Percentiles rank a stretch among this genome's conserved stretches.
Evolutionary conservation across 495 filamentous ascomycete species (phyloP).

Genomic region (Aspergillus steynii): DNA sequence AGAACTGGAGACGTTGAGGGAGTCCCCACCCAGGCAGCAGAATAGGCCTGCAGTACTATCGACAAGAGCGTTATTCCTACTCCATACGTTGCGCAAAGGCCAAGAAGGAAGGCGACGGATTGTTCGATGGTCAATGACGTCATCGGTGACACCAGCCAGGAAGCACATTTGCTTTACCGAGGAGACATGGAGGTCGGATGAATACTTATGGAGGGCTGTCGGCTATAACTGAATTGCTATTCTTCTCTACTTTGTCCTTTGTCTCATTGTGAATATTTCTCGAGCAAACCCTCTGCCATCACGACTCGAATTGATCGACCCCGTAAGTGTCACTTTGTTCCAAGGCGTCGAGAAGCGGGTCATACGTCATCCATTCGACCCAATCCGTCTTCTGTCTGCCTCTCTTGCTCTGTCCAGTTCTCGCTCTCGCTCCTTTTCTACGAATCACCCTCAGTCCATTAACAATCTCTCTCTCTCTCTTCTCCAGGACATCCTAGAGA

Average conservation of each 20-base stretch:
- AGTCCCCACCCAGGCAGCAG: too few species aligned
- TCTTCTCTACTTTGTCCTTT: too few species aligned
- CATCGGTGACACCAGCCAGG: constrained; percentile 7
- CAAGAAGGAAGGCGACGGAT: neutral
- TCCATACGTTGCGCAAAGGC: neutral
- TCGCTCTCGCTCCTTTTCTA: neutral
- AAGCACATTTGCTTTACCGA: neutral
- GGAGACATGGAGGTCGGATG: neutral
- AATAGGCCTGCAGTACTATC: too few species aligned
- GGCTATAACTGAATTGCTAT: too few species aligned
- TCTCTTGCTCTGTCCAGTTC: neutral
- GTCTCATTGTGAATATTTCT: too few species aligned
- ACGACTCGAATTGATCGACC: too few species aligned
- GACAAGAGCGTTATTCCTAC: too few species aligned
- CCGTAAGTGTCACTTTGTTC: too few species aligned
- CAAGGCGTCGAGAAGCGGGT: neutral
- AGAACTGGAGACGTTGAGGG: neutral
- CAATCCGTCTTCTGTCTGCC: neutral
- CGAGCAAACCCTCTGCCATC: too few species aligned
- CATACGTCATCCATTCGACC: neutral
- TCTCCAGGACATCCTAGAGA: neutral
- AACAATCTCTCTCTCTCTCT: neutral
- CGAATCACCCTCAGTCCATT: neutral
- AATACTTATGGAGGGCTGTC: too few species aligned
- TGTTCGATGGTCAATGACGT: constrained; percentile 17